These are phyloP conservation scores for Garcia nutans DNA, from an alignment of 345 rosid species.

Conservation along the genomic window DNA sequence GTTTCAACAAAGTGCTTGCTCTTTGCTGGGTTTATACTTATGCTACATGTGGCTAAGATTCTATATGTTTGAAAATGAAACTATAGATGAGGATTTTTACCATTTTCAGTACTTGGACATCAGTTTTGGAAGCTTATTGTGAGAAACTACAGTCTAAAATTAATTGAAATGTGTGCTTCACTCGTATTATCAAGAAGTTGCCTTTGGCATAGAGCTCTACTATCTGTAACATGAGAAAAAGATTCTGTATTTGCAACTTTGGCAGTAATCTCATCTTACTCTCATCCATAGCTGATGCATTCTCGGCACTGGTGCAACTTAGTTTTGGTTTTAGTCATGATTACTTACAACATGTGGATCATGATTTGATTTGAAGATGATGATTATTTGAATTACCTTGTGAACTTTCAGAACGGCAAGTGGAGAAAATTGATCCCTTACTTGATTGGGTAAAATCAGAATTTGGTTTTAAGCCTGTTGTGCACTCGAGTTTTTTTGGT, in stretches of 20 bases:
- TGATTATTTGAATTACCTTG: not conserved
- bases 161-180: not conserved
- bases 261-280: not conserved
- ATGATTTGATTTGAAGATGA: not conserved
- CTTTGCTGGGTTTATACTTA: not conserved
- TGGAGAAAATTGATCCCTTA: slow-evolving; percentile 81
- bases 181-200: not conserved
- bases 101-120: not conserved
- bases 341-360: not conserved
- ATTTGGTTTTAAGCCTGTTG: slow-evolving; percentile 72
- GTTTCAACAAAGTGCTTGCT: too few species aligned
- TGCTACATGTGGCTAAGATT: not conserved
- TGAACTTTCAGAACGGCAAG: slow-evolving; percentile 56
- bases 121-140: not conserved
- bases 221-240: not conserved
- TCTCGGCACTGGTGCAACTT: not conserved
- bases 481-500: slow-evolving; percentile 76
- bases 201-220: not conserved
- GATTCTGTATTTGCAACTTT: not conserved
- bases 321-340: not conserved
- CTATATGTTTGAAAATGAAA: not conserved
- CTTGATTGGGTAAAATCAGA: slow-evolving; percentile 82
- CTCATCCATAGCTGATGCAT: not conserved
- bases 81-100: not conserved
- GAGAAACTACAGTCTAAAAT: not conserved